These are phyloP conservation scores for Lathyrus oleraceus DNA, from an alignment of 306 rosid species.

Conservation along the genomic window DNA sequence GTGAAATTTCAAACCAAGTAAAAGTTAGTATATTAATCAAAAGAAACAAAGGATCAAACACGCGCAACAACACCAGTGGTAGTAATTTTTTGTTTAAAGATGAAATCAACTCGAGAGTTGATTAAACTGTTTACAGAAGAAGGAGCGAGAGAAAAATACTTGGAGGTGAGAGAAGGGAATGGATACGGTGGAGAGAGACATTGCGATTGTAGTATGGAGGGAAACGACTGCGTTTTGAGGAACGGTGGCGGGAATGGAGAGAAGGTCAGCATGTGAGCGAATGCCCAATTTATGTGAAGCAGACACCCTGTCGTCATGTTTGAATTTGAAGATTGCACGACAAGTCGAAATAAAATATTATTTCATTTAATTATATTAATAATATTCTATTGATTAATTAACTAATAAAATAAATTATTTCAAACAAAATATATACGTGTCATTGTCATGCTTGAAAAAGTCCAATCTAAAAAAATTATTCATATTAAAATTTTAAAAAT, in stretches of 20 bases:
- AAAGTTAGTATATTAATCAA: background rate
- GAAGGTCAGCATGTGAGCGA: background rate
- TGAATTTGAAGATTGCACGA: too few species aligned
- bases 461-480: too few species aligned
- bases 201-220: conserved; percentile 32
- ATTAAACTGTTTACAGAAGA: too few species aligned
- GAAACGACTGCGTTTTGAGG: conserved; percentile 46
- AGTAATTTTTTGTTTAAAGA: background rate
- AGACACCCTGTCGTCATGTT: too few species aligned
- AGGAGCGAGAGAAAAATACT: conserved; percentile 36
- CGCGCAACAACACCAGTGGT: background rate
- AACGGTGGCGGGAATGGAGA: conserved; percentile 36
- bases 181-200: conserved; percentile 59
- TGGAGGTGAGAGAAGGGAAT: conserved; percentile 68
- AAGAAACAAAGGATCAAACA: conserved; percentile 24
- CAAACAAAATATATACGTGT: too few species aligned
- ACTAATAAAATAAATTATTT: too few species aligned
- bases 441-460: too few species aligned
- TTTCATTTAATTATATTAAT: too few species aligned
- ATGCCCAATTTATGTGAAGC: too few species aligned
- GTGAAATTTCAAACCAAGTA: background rate
- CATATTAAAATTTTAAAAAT: too few species aligned
- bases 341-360: too few species aligned
- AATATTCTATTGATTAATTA: too few species aligned
- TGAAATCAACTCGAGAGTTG: background rate